Base-by-base conservation (phyloP, 495 filamentous ascomycete species). In the Pseudomonodictys pantanalensis region DNA sequence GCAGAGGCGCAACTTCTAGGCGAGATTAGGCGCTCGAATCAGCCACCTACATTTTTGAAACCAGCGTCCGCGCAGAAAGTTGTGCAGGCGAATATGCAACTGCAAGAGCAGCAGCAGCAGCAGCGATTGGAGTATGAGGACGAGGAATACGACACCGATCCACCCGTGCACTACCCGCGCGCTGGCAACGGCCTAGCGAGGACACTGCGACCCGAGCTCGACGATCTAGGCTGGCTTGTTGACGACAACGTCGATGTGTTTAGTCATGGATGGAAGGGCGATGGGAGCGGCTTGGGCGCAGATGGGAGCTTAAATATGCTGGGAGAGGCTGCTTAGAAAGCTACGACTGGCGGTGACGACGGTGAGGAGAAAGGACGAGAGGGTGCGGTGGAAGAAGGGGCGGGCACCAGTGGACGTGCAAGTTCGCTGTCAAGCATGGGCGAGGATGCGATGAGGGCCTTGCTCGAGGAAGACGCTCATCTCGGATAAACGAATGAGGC, bases 231-330 rank as follows among this genome's bases (percentile, higher is more conserved):
- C 45, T 72, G 68, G 71, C 57, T 76, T 8, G 68, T 76, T 7
- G 73, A 76, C 42, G 72, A 74, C 38, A 69, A 70, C 38, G 70
- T 65, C 44, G 71, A 70, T 23, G 71, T 72, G 15, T 76, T 76
- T 56, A 72, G 64, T 25, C 73, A 76, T 58, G 50, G 48, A 25
- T 68, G 61, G 60, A 61, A 65, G 52, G 61, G 55, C 2, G 64
- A 67, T 60, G 60, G 56, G 32, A 57, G 32, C 8, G 54, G 49
- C 0, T 52, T 62, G n/a, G 63, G 58, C 23, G 45, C 63, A 0
- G 52, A 57, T 53, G 57, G 42, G 15, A 18, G 8, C 33, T 51
- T 53, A 33, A 60, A 59, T 33, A 54, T 53, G 30, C 23, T 57
- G 11, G 52, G 45, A 8, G 51, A 44, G 4, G 39, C 29, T 23